Base-by-base conservation (phyloP, 2,329 filamentous ascomycete genomes). In the Fusarium siculi region DNA sequence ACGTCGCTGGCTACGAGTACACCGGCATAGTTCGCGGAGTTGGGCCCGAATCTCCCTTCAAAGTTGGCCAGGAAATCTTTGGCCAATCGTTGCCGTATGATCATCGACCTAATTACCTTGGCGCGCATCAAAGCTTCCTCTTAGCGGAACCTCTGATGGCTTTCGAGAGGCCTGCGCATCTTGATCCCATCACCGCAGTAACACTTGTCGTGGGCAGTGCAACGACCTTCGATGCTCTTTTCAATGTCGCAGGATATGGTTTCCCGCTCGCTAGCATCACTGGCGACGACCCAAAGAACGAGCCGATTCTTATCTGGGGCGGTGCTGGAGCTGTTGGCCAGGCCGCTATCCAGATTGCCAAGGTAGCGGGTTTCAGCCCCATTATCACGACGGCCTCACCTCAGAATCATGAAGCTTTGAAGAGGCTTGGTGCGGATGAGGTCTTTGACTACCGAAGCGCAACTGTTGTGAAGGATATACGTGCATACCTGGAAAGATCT, bases 61-160 rank as follows among this genome's bases (percentile, higher is more conserved):
- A 54, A 12, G 5, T 32, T 0, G 64, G 65, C 1, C 64, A 70
- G n/a, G 44, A 70, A 6, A 30, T 72, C 10, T 73, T 72, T 23
- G 64, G 70, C 2, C 40, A 66, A 3, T 73, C 70, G 0, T 2
- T 61, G 2, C 65, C 69, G 3, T 68, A 55, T n/a, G 54, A 72
- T 4, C 59, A 28, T 1, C 69, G 71, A 2, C 71, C 70, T 0
- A 44, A 63, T 8, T 28, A 72, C 2, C 47, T 73, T 5, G 72
- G 72, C 2, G 66, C 72, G 0, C 72, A 74, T n/a, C 72, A 74
- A 7, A 62, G 56, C 2, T 60, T 50, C 18, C 57, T 74, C 1
- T n/a, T 74, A 3, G 69, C 72, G 1, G 72, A 74, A 3, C 16
- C 39, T 0, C 44, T 69, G 2, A 63, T 63, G 57, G 23, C 64